Evolutionary conservation across 31 red algal species (phyloP).

Genomic region (Asparagopsis taxiformis): DNA sequence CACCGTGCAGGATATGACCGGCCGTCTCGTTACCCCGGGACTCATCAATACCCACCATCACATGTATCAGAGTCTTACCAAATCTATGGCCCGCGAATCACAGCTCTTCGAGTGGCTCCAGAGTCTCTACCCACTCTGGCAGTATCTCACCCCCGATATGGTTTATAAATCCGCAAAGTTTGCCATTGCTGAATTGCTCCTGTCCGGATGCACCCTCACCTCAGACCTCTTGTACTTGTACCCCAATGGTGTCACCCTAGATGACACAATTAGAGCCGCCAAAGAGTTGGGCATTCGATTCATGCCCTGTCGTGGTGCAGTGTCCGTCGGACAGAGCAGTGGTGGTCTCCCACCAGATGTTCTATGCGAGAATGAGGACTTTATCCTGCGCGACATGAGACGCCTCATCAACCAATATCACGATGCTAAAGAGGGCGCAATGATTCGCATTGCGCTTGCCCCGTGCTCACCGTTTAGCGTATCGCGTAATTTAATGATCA

Average conservation of each 20-base stretch:
- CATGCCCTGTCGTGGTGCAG: conserved; percentile 53
- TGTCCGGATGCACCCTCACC: conserved; percentile 67
- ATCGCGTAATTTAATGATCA: conserved; percentile 43
- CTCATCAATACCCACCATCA: conserved; percentile 98
- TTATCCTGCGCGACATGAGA: conserved; percentile 43
- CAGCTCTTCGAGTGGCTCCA: conserved; percentile 85
- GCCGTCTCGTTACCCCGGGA: conserved; percentile 81
- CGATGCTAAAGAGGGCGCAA: conserved; percentile 51
- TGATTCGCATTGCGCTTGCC: conserved; percentile 60
- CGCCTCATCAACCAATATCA: conserved; percentile 41
- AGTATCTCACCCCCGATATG: conserved; percentile 61
- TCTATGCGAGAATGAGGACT: conserved; percentile 28
- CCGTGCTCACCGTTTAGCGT: conserved; percentile 65
- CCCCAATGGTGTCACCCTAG: conserved; percentile 42
- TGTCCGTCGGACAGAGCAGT: conserved; percentile 40
- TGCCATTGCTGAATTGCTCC: conserved; percentile 84
- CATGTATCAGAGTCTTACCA: conserved; percentile 87
- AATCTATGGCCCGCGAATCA: conserved; percentile 72
- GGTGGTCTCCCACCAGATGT: conserved; percentile 62
- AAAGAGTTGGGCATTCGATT: conserved; percentile 62
- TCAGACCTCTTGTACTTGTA: conserved; percentile 58
- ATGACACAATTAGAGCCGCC: conserved; percentile 54
- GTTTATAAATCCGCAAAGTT: conserved; percentile 68
- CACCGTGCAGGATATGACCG: conserved; percentile 59
- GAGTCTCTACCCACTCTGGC: conserved; percentile 82